A percentile compares a stretch with the other conserved stretches of the same genome.
Conservation (phyloP, 2,329 filamentous ascomycete species). For the Basipetospora chlamydospora region DNA sequence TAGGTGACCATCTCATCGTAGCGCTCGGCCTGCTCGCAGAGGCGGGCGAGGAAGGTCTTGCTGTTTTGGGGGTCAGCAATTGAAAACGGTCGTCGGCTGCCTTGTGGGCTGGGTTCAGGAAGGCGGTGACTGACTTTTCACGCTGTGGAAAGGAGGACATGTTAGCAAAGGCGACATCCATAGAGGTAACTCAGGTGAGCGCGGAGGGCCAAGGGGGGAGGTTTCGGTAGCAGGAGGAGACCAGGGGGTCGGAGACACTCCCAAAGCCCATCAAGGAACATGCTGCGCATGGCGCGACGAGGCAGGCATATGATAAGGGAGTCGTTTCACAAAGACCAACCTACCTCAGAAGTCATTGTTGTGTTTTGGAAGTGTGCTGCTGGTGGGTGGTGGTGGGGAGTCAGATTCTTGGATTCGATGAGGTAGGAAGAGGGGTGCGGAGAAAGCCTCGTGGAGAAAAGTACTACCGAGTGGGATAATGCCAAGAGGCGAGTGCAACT, state of each 20-base stretch:
- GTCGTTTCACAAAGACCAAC: no score
- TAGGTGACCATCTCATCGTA: slow-evolving; percentile 93
- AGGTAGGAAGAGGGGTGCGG: slow-evolving; percentile 3
- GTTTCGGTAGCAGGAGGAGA: background rate
- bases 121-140: slow-evolving; percentile 44
- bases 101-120: background rate
- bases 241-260: no score
- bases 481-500: no score
- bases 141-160: slow-evolving; percentile 33
- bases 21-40: slow-evolving; percentile 99
- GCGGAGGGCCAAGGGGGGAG: slow-evolving; percentile 1
- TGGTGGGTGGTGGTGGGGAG: slow-evolving; percentile 14
- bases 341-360: slow-evolving; percentile 51
- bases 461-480: no score
- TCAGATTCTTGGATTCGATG: background rate
- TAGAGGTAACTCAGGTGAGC: slow-evolving; percentile 9
- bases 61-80: slow-evolving; percentile 28
- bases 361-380: no score
- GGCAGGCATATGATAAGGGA: no score
- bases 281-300: no score
- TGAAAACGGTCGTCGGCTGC: slow-evolving; percentile 12
- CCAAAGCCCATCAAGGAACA: no score
- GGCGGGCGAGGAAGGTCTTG: slow-evolving; percentile 99
- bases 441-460: slow-evolving; percentile 1
- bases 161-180: slow-evolving; percentile 20